phyloP scores from a whole-genome alignment of 176 grass and related monocot species.

The Poa annua region DNA sequence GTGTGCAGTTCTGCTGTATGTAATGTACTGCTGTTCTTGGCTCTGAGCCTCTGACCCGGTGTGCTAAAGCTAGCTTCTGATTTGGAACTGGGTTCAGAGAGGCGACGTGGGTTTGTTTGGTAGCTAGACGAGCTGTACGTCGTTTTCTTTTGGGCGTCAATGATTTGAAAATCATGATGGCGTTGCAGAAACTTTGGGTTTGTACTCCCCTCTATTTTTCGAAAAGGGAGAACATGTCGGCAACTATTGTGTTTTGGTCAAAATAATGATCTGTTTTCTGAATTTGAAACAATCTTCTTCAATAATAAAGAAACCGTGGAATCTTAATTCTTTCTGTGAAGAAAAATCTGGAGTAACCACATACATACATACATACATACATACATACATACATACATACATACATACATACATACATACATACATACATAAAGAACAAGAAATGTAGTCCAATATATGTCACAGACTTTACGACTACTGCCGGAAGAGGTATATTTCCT shows the following conservation, averaged over 20 bases:
- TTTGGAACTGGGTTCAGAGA: slow-evolving; percentile 42
- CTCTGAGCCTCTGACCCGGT: slow-evolving; percentile 12
- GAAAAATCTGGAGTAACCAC: no score
- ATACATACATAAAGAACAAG: no score
- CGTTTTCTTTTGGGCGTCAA: slow-evolving; percentile 46
- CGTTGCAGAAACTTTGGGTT: neutral
- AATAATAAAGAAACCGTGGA: no score
- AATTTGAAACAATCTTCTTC: no score
- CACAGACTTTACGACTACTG: neutral
- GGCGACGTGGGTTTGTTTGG: slow-evolving; percentile 32
- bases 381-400: no score
- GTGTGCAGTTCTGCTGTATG: neutral
- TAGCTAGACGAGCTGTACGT: slow-evolving; percentile 2
- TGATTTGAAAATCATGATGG: slow-evolving; percentile 44
- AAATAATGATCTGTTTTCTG: no score
- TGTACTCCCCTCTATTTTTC: neutral
- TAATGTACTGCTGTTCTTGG: neutral
- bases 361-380: no score
- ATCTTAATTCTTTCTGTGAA: no score
- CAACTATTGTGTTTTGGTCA: neutral
- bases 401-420: no score
- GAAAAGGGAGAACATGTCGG: slow-evolving; percentile 8
- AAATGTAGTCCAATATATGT: no score
- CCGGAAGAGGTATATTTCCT: neutral
- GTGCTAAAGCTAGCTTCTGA: slow-evolving; percentile 25